Percentiles rank a stretch among this genome's conserved stretches.
Evolutionary conservation across 208 protist genomes (phyloP).

Genomic region (Polymyxa betae): DNA sequence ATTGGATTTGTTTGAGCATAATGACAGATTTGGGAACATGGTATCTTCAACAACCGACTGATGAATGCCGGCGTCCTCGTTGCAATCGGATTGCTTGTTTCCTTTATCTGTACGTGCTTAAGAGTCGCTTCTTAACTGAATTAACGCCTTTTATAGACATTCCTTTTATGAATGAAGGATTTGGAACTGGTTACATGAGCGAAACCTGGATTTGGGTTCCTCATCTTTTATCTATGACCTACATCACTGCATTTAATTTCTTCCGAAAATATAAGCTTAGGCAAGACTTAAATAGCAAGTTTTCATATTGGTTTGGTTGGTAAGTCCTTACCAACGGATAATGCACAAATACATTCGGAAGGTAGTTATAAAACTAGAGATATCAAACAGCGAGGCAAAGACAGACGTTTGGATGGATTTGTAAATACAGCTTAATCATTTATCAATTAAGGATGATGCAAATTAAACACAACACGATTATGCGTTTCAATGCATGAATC

Average conservation of each 20-base stretch:
- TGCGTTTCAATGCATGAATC: conserved; percentile 39
- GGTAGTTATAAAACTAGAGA: too few species aligned
- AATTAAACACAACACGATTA: too few species aligned
- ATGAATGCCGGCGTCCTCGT: conserved; percentile 38
- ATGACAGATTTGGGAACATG: conserved; percentile 33
- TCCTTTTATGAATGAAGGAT: background rate
- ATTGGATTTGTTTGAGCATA: background rate
- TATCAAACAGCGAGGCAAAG: too few species aligned
- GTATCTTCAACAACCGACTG: conserved; percentile 50
- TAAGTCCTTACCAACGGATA: background rate
- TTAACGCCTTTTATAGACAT: background rate
- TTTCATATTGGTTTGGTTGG: conserved; percentile 37
- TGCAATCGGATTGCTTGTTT: background rate
- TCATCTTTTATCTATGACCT: background rate
- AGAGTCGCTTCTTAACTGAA: background rate
- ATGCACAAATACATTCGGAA: too few species aligned
- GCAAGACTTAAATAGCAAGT: conserved; percentile 22
- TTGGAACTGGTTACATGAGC: background rate
- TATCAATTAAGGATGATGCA: too few species aligned
- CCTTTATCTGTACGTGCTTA: background rate
- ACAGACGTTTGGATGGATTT: too few species aligned
- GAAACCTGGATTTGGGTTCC: background rate
- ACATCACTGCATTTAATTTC: conserved; percentile 17
- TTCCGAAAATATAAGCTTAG: conserved; percentile 5
- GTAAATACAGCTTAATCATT: too few species aligned